phyloP scores from a whole-genome alignment of 2,329 filamentous ascomycete genomes.

The Aspergillus aculeatus region DNA sequence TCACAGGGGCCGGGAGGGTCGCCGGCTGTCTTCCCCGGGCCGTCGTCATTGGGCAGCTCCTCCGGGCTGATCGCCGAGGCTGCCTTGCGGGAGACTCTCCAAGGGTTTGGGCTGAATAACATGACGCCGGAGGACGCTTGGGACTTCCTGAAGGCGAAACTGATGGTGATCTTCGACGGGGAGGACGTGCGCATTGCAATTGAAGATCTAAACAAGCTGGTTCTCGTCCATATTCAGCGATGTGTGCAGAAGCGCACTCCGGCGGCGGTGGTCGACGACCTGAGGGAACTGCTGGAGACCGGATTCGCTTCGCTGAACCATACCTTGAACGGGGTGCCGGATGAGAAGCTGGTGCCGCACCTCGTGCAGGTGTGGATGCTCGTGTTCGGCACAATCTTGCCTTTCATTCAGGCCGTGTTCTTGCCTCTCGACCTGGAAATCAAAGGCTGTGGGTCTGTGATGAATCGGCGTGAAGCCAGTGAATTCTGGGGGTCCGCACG shows the following conservation, averaged over 20 bases:
- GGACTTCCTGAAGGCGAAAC: constrained; percentile 63
- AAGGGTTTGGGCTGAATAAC: constrained; percentile 63
- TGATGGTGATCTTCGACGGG: constrained; percentile 64
- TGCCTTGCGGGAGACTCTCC: constrained; percentile 42
- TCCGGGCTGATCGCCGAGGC: constrained; percentile 34
- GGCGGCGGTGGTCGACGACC: constrained; percentile 60
- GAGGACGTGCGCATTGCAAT: constrained; percentile 64
- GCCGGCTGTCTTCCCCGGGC: constrained; percentile 32
- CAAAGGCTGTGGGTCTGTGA: constrained; percentile 74
- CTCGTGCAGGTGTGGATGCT: constrained; percentile 93
- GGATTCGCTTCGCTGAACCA: constrained; percentile 86
- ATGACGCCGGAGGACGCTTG: constrained; percentile 67
- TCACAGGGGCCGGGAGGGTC: constrained; percentile 25
- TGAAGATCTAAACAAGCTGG: constrained; percentile 64
- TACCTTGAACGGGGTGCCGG: constrained; percentile 72
- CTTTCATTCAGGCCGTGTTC: constrained; percentile 94
- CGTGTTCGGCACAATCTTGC: constrained; percentile 84
- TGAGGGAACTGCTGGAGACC: constrained; percentile 61
- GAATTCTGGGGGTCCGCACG: constrained; percentile 86
- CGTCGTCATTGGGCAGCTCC: constrained; percentile 38
- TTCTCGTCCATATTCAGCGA: constrained; percentile 61
- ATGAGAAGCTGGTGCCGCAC: constrained; percentile 84
- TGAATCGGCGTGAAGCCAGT: constrained; percentile 73
- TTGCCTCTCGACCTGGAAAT: constrained; percentile 92
- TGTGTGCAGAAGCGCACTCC: constrained; percentile 62